Conservation (phyloP, 768 basidiomycete genomes). For the Pleurotus ostreatus region DNA sequence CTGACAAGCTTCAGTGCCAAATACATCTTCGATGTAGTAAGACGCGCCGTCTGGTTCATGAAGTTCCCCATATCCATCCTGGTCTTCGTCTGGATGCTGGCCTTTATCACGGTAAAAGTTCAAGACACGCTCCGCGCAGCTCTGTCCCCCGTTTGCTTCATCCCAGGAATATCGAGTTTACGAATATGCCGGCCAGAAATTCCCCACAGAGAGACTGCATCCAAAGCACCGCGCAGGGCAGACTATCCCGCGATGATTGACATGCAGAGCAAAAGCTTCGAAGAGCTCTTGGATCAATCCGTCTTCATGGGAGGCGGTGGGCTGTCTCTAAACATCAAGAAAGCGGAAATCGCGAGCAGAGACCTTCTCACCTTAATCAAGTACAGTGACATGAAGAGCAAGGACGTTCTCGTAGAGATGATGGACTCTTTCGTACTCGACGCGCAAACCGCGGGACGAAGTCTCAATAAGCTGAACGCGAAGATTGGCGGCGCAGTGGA, state of each 20-base stretch:
- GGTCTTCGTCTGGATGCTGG: conserved; percentile 47
- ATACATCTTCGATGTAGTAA: conserved; percentile 48
- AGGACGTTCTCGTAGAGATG: conserved; percentile 49
- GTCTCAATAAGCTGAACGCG: conserved; percentile 58
- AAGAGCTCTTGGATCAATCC: conserved; percentile 56
- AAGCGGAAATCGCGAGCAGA: conserved; percentile 71
- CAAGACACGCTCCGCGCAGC: conserved; percentile 39
- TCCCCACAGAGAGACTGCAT: neutral
- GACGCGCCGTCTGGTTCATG: conserved; percentile 43
- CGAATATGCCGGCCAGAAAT: conserved; percentile 32
- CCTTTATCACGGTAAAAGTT: conserved; percentile 37
- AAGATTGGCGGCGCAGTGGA: conserved; percentile 75
- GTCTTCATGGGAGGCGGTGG: conserved; percentile 45
- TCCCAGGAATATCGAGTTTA: conserved; percentile 55
- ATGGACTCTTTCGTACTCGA: conserved; percentile 54
- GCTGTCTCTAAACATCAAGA: conserved; percentile 66
- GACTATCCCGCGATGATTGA: conserved; percentile 62
- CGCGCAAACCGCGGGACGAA: conserved; percentile 56
- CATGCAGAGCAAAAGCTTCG: conserved; percentile 58
- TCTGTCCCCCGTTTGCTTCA: conserved; percentile 54
- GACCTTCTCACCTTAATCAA: conserved; percentile 64
- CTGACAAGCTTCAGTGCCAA: conserved; percentile 23
- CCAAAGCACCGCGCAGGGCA: conserved; percentile 36
- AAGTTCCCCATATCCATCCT: conserved; percentile 53
- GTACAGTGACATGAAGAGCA: conserved; percentile 57